These are phyloP conservation scores for Zasmidium citrigriseum DNA, from an alignment of 2,329 filamentous ascomycete genomes.

Conservation along the genomic window DNA sequence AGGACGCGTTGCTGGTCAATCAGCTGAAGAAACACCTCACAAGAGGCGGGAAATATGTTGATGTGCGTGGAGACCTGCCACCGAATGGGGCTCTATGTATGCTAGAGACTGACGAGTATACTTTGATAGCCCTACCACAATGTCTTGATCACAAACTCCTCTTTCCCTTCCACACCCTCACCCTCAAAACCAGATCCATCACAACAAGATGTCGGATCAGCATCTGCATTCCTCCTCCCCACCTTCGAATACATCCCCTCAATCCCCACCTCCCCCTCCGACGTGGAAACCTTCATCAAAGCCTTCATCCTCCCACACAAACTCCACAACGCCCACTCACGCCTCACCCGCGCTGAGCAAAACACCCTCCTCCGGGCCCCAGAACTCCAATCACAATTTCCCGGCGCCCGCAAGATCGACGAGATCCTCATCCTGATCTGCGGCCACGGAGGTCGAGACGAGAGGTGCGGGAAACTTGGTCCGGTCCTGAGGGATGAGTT, in stretches of 20 bases:
- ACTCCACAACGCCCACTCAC: conserved; percentile 63
- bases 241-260: conserved; percentile 78
- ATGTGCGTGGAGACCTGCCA: conserved; percentile 40
- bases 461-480: conserved; percentile 78
- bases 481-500: conserved; percentile 74
- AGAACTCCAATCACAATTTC: conserved; percentile 48
- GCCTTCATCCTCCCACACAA: conserved; percentile 66
- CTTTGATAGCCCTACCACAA: conserved; percentile 74
- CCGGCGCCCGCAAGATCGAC: conserved; percentile 60
- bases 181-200: conserved; percentile 25
- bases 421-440: conserved; percentile 83
- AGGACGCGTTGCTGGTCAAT: conserved; percentile 60
- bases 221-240: conserved; percentile 76
- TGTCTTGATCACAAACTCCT: conserved; percentile 73
- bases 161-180: conserved; percentile 59
- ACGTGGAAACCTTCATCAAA: conserved; percentile 58
- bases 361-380: conserved; percentile 48
- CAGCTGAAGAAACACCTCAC: conserved; percentile 63
- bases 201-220: conserved; percentile 33
- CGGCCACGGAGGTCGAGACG: conserved; percentile 80
- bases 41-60: conserved; percentile 44
- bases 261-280: conserved; percentile 60
- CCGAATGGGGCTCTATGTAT: neutral
- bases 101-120: conserved; percentile 21
- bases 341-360: conserved; percentile 56